Evolutionary conservation across 2,329 filamentous ascomycete genomes (phyloP).

Genomic region (Calcarisporium arbuscula): DNA sequence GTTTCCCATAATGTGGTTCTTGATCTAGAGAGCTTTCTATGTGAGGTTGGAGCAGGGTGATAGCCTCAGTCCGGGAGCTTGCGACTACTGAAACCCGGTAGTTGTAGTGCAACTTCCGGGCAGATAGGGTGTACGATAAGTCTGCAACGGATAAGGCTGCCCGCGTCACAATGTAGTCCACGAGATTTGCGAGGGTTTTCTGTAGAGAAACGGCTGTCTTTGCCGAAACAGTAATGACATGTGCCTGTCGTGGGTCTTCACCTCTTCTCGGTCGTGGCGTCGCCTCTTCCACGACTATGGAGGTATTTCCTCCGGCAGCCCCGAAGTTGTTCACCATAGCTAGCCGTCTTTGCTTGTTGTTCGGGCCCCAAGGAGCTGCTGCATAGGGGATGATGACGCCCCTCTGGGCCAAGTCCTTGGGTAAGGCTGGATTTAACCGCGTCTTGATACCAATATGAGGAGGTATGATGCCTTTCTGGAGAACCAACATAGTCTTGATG

Average conservation of each 20-base stretch:
- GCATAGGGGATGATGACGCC: slow-evolving; percentile 54
- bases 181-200: slow-evolving; percentile 49
- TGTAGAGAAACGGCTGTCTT: slow-evolving; percentile 51
- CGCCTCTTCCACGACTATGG: slow-evolving; percentile 57
- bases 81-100: slow-evolving; percentile 49
- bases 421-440: slow-evolving; percentile 54
- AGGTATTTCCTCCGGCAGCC: slow-evolving; percentile 66
- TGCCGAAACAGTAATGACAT: slow-evolving; percentile 54
- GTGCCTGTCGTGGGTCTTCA: slow-evolving; percentile 46
- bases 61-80: slow-evolving; percentile 33
- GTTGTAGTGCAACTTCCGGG: slow-evolving; percentile 55
- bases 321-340: slow-evolving; percentile 64
- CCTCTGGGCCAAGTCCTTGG: slow-evolving; percentile 48
- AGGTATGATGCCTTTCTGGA: slow-evolving; percentile 37
- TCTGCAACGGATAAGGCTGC: slow-evolving; percentile 47
- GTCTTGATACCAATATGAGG: slow-evolving; percentile 63
- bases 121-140: slow-evolving; percentile 63
- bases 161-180: slow-evolving; percentile 46
- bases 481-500: slow-evolving; percentile 3
- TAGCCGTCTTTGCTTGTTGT: slow-evolving; percentile 31
- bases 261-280: slow-evolving; percentile 41
- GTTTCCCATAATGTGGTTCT: slow-evolving; percentile 1
- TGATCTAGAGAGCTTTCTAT: slow-evolving; percentile 6
- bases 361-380: slow-evolving; percentile 42
- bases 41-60: no score